Base-by-base conservation (phyloP, 768 basidiomycete species). In the Hygrophoropsis aurantiaca region DNA sequence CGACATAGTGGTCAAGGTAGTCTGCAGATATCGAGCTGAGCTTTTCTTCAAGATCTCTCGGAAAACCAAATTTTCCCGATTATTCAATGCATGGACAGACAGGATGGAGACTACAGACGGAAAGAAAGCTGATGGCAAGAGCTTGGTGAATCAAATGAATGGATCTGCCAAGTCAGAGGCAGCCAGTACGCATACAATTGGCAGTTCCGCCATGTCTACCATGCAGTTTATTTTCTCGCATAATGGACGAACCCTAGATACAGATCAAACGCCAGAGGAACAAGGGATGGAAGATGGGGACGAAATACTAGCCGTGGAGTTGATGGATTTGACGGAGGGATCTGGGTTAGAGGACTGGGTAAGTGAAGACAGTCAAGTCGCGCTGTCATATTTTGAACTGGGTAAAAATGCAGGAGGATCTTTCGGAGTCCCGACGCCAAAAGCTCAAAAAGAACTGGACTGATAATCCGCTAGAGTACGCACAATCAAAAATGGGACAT, bases 1-100 rank as follows among this genome's bases (percentile, higher is more conserved):
- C n/a, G 88, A 94, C 61, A 89, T 93, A 50, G 85, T 92, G 42
- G 82, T 93, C 69, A 92, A 90, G 64, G 89, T 94, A 54, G 74
- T 87, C 41, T 93, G 90, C 66, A 85, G 86, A 56, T 92, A 92
- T 62, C 87, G 91, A 37, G 89, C 90, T 4, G 90, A 94, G 58
- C 77, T 94, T 34, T 91, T 89, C 73, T 94, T 94, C 80, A 93
- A 91, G 67, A 90, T 94, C 54, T 89, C 88, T 8, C 85, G 91
- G 63, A 92, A 92, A 69, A 90, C 88, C 21, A 92, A 90, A 62
- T 74, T 94, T 26, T 82, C 84, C 46, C 78, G 86, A 46, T 74
- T 93, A 46, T 90, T 93, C 65, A 85, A 82, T 57, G 87, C 90
- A 24, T 93, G 90, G 90, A 90, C 88, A 21, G 87, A 88, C 42